phyloP scores from a whole-genome alignment of 2,329 filamentous ascomycete genomes.

The Lasiodiplodia sp. region DNA sequence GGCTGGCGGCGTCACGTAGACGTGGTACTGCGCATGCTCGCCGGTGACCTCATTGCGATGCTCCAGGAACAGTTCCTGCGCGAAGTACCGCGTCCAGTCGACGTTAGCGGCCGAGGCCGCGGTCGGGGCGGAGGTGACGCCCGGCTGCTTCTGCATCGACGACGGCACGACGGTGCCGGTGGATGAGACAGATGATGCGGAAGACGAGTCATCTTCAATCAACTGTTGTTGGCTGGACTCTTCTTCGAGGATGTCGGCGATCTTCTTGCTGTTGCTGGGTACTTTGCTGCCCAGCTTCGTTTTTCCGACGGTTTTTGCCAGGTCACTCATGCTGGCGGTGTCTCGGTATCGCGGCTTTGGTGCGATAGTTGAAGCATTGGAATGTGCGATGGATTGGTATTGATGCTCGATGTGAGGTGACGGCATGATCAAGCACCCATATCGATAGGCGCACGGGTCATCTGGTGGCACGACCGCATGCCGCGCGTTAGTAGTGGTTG shows the following conservation, averaged over 20 bases:
- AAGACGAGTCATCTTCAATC: conserved; percentile 48
- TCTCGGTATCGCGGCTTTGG: neutral
- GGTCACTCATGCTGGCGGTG: conserved; percentile 71
- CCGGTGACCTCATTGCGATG: conserved; percentile 44
- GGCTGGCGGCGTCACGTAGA: conserved; percentile 81
- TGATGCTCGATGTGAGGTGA: conserved; percentile 6
- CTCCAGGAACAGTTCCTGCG: conserved; percentile 81
- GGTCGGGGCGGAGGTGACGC: conserved; percentile 60
- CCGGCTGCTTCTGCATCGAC: conserved; percentile 66
- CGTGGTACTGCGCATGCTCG: conserved; percentile 73
- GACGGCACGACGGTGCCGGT: conserved; percentile 90
- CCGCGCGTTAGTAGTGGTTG: neutral
- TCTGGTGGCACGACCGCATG: neutral
- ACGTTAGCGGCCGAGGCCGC: conserved; percentile 67
- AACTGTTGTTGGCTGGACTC: conserved; percentile 48
- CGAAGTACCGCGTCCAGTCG: conserved; percentile 90
- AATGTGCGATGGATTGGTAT: conserved; percentile 1
- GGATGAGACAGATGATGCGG: conserved; percentile 85
- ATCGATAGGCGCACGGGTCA: conserved; percentile 26
- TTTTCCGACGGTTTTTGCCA: conserved; percentile 81
- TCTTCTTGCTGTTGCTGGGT: conserved; percentile 60
- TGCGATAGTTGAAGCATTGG: conserved; percentile 12
- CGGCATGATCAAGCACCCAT: neutral
- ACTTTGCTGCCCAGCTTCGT: conserved; percentile 62
- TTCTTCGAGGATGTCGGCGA: conserved; percentile 60